Percentiles rank a stretch among this genome's conserved stretches.
These are phyloP conservation scores for Beta macrorhiza DNA, from an alignment of 179 eudicot genomes.

Conservation along the genomic window DNA sequence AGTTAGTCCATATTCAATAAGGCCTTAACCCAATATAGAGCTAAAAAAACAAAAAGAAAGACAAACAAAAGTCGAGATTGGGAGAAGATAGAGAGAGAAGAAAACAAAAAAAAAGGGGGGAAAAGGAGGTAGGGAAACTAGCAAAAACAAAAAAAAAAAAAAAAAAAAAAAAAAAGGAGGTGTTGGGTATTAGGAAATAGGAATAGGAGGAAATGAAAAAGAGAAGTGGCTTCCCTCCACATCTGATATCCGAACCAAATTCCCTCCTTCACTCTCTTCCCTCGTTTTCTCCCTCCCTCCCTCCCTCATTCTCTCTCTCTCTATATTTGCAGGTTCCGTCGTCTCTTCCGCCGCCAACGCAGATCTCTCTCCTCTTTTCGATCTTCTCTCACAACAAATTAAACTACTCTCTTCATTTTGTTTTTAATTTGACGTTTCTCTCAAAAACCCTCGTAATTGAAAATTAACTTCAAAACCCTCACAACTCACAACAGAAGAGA, in stretches of 20 bases:
- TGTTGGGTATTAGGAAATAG: too few species aligned
- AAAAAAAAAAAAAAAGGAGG: neutral
- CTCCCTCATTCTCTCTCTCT: constrained; percentile 10
- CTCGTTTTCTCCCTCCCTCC: neutral
- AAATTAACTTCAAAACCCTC: neutral
- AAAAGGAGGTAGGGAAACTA: too few species aligned
- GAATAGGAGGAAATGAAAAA: neutral
- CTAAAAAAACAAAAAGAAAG: too few species aligned
- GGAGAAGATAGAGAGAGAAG: too few species aligned
- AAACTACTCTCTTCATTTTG: neutral
- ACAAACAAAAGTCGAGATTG: too few species aligned
- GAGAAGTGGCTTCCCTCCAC: constrained; percentile 37
- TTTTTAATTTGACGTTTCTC: neutral
- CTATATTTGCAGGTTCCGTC: neutral
- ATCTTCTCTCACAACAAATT: neutral
- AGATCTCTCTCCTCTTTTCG: neutral
- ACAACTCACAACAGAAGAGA: neutral
- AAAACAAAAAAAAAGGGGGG: too few species aligned
- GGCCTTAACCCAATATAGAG: too few species aligned
- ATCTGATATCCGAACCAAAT: constrained; percentile 42
- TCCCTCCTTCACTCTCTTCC: constrained; percentile 28
- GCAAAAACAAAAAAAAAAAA: neutral
- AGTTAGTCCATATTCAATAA: too few species aligned
- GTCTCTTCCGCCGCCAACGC: neutral
- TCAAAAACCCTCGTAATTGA: constrained; percentile 11